Conservation (phyloP, 352 stramenopile genomes). For the Peronospora tabacina region DNA sequence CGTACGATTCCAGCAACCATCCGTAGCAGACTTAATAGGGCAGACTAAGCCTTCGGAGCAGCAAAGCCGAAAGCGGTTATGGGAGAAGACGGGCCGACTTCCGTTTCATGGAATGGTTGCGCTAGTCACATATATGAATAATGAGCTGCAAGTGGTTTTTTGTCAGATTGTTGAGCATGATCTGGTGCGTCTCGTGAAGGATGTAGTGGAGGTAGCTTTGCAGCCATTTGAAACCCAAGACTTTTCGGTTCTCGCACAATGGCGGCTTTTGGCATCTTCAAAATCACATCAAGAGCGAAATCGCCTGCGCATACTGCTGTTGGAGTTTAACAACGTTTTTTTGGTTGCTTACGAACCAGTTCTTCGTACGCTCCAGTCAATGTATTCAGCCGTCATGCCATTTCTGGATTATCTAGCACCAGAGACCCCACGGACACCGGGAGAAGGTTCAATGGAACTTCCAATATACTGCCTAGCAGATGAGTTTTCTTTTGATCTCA, state of each 20-base stretch:
- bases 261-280: conserved; percentile 4
- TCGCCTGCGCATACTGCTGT: conserved; percentile 21
- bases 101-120: conserved; percentile 32
- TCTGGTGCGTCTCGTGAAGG: conserved; percentile 20
- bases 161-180: conserved; percentile 32
- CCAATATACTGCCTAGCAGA: conserved; percentile 28
- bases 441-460: conserved; percentile 17
- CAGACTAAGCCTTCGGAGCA: conserved; percentile 2
- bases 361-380: conserved; percentile 32
- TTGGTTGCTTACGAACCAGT: conserved; percentile 45
- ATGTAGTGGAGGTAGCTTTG: conserved; percentile 27
- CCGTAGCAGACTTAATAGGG: conserved; percentile 16
- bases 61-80: conserved; percentile 20
- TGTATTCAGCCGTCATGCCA: conserved; percentile 19
- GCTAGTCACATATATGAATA: conserved; percentile 18
- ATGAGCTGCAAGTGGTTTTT: conserved; percentile 25
- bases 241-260: conserved; percentile 18
- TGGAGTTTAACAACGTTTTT: conserved; percentile 52
- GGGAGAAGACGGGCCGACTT: conserved; percentile 31
- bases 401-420: conserved; percentile 37
- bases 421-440: conserved; percentile 7
- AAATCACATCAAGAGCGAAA: conserved; percentile 6
- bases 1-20: conserved; percentile 25
- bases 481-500: conserved; percentile 31
- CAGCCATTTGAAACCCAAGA: conserved; percentile 31